Percentiles rank a stretch among this genome's conserved stretches.
These are phyloP conservation scores for Penicillium sp. DNA, from an alignment of 2,329 filamentous ascomycete genomes.

Conservation along the genomic window DNA sequence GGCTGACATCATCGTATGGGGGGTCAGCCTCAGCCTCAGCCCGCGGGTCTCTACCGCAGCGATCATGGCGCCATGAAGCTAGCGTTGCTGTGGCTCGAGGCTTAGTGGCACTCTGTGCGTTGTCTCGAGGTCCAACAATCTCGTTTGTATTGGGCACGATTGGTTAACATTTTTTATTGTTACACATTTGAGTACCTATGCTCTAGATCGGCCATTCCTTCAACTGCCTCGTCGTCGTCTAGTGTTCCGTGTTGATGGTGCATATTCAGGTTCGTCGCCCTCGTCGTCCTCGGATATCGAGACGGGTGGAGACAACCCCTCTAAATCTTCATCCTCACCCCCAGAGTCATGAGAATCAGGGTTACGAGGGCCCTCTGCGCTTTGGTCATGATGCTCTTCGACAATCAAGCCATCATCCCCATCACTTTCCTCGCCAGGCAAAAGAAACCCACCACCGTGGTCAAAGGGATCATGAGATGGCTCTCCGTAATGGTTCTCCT, in stretches of 20 bases:
- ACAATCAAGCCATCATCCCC: constrained; percentile 31
- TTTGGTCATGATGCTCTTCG: constrained; percentile 16
- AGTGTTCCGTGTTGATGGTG: constrained; percentile 23
- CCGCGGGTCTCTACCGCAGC: too few relatives aligned
- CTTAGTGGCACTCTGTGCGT: too few relatives aligned
- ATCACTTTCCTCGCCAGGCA: constrained; percentile 26
- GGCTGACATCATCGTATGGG: too few relatives aligned
- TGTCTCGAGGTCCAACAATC: neutral
- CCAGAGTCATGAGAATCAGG: neutral
- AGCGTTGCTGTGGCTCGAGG: too few relatives aligned
- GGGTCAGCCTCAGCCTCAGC: too few relatives aligned
- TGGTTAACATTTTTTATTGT: neutral
- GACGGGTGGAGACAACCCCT: constrained; percentile 4
- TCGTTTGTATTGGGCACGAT: too few relatives aligned
- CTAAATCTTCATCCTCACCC: constrained; percentile 8
- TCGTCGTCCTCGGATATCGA: constrained; percentile 12
- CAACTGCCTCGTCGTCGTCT: constrained; percentile 17
- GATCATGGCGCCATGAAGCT: too few relatives aligned
- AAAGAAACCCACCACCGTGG: constrained; percentile 27
- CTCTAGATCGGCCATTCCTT: neutral
- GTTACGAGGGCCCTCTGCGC: neutral
- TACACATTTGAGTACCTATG: neutral
- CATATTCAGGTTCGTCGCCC: constrained; percentile 18
- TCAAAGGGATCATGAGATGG: constrained; percentile 19
- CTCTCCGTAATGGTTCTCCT: constrained; percentile 16